Evolutionary conservation across 2,329 filamentous ascomycete genomes (phyloP).

Genomic region (Truncatella angustata): DNA sequence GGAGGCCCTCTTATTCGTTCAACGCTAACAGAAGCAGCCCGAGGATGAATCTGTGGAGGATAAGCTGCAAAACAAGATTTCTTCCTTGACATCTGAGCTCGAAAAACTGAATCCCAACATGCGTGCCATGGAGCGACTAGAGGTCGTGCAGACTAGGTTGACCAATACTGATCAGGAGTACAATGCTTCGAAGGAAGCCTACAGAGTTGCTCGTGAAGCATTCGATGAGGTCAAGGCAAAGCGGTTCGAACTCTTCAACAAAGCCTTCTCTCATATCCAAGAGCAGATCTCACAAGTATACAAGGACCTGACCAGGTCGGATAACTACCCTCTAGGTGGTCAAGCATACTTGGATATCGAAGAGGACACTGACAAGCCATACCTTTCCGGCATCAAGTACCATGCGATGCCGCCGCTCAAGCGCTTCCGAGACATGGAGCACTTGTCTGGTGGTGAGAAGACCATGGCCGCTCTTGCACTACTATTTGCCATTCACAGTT

Average conservation of each 20-base stretch:
- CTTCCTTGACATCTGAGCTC: slow-evolving; percentile 70
- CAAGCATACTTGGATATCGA: slow-evolving; percentile 84
- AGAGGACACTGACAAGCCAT: slow-evolving; percentile 94
- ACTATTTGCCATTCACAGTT: slow-evolving; percentile 94
- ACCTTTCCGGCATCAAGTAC: slow-evolving; percentile 94
- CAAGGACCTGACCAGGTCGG: slow-evolving; percentile 87
- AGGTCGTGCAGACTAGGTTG: slow-evolving; percentile 79
- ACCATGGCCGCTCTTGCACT: slow-evolving; percentile 97
- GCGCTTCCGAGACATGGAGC: slow-evolving; percentile 98
- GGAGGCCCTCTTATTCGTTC: background rate
- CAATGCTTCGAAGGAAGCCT: slow-evolving; percentile 74
- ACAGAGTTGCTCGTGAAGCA: slow-evolving; percentile 73
- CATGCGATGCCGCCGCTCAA: slow-evolving; percentile 98
- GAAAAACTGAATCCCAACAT: slow-evolving; percentile 97
- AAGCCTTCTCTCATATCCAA: slow-evolving; percentile 90
- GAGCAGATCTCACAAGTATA: slow-evolving; percentile 94
- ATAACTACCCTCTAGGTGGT: slow-evolving; percentile 91
- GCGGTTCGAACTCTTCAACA: slow-evolving; percentile 89
- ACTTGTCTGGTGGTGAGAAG: slow-evolving; percentile 95
- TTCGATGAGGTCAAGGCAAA: slow-evolving; percentile 81
- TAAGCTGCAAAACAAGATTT: slow-evolving; percentile 74
- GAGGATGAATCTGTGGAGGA: slow-evolving; percentile 71
- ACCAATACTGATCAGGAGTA: slow-evolving; percentile 86
- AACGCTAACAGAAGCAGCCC: slow-evolving; percentile 48
- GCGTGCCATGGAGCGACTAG: slow-evolving; percentile 88